Conservation (phyloP, 768 basidiomycete species). For the Russula emetica region DNA sequence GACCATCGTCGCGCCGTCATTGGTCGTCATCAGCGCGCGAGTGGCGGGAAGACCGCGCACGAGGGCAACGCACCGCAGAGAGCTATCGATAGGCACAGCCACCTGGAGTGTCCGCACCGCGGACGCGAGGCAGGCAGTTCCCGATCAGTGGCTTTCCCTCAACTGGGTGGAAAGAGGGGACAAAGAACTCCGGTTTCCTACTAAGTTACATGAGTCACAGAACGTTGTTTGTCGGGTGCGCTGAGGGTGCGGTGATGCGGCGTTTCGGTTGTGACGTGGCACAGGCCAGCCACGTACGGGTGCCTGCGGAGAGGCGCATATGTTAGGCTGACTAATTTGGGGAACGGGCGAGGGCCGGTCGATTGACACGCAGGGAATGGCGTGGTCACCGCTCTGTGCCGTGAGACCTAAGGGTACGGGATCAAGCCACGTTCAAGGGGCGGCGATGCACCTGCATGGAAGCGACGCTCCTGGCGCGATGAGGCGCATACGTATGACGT, state of each 20-base stretch:
- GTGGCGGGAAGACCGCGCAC: constrained; percentile 21
- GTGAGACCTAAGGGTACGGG: constrained; percentile 1
- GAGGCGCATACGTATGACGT: constrained; percentile 17
- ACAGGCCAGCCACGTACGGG: constrained; percentile 13
- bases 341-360: neutral
- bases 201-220: constrained; percentile 15
- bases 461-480: constrained; percentile 23
- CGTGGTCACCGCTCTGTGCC: constrained; percentile 5
- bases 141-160: constrained; percentile 23
- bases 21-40: constrained; percentile 20
- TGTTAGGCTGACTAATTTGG: constrained; percentile 11
- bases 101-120: constrained; percentile 24
- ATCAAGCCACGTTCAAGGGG: constrained; percentile 20
- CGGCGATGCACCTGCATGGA: constrained; percentile 19
- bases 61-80: constrained; percentile 22
- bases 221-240: constrained; percentile 24
- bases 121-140: constrained; percentile 24
- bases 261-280: constrained; percentile 23
- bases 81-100: constrained; percentile 26
- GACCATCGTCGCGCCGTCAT: constrained; percentile 13
- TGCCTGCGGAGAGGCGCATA: constrained; percentile 15
- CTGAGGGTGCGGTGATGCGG: constrained; percentile 27
- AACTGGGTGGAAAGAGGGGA: constrained; percentile 13
- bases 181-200: constrained; percentile 19
- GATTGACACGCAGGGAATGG: constrained; percentile 15